Conservation (phyloP, 352 stramenopile species). For the Globisporangium splendens region DNA sequence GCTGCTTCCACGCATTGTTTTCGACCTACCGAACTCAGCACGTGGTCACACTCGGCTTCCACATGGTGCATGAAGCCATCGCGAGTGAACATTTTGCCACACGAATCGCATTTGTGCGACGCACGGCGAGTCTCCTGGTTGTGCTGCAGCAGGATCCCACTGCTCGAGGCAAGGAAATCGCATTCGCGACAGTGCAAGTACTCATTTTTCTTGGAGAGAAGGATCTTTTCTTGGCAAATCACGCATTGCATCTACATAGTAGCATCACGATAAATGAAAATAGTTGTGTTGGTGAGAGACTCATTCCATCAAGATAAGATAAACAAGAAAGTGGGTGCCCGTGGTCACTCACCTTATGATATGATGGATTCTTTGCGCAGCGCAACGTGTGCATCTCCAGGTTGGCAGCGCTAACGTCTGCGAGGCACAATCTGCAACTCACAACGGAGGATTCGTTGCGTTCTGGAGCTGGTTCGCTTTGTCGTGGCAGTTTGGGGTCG, state of each 20-base stretch:
- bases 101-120: conserved; percentile 25
- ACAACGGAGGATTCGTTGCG: background rate
- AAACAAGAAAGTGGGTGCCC: background rate
- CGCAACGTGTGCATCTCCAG: conserved; percentile 40
- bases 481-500: too few relatives aligned
- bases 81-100: conserved; percentile 25
- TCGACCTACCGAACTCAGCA: conserved; percentile 24
- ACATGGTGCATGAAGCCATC: conserved; percentile 19
- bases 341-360: conserved; percentile 39
- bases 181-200: conserved; percentile 48
- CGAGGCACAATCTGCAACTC: conserved; percentile 30
- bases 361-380: conserved; percentile 38
- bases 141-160: conserved; percentile 14
- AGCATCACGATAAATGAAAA: too few relatives aligned
- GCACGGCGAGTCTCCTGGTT: conserved; percentile 17
- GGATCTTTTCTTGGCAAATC: conserved; percentile 30
- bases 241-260: conserved; percentile 32
- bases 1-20: too few relatives aligned
- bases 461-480: background rate
- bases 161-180: conserved; percentile 17
- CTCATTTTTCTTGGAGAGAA: conserved; percentile 19
- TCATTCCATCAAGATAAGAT: background rate
- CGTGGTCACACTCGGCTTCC: conserved; percentile 19
- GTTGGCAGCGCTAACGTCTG: conserved; percentile 24
- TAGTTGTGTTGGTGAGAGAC: too few relatives aligned